Percentiles rank a stretch among this genome's conserved stretches.
phyloP scores from a whole-genome alignment of 805 yeast genomes.

The Candida berthetii region DNA sequence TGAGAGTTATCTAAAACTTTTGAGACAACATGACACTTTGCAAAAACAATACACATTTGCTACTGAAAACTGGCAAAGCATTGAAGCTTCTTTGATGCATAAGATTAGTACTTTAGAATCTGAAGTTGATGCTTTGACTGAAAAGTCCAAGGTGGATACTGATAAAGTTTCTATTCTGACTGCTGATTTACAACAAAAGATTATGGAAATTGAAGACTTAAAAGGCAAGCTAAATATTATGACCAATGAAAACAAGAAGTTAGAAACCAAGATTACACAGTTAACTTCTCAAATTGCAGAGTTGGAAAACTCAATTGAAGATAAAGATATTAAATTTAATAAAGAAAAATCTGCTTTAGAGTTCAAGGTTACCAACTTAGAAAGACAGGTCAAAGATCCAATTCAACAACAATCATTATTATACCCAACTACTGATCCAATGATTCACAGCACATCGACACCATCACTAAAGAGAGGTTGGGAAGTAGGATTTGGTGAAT shows the following conservation, averaged over 20 bases:
- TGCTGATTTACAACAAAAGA: constrained; percentile 29
- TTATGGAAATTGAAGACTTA: constrained; percentile 10
- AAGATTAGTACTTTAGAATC: constrained; percentile 38
- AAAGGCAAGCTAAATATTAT: constrained; percentile 22
- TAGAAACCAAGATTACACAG: constrained; percentile 13
- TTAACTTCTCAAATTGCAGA: constrained; percentile 19
- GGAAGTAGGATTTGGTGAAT: constrained; percentile 40
- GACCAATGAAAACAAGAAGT: constrained; percentile 20
- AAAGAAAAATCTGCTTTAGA: constrained; percentile 13
- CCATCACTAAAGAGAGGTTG: constrained; percentile 17
- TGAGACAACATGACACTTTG: constrained; percentile 45
- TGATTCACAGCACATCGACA: constrained; percentile 9
- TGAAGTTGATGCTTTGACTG: constrained; percentile 33
- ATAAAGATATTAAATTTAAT: constrained; percentile 7
- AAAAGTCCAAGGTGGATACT: constrained; percentile 17
- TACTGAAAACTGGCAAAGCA: constrained; percentile 75
- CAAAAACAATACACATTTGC: constrained; percentile 72
- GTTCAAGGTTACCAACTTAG: constrained; percentile 11
- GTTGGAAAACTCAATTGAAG: constrained; percentile 14
- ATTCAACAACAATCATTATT: constrained; percentile 10
- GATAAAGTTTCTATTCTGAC: constrained; percentile 14
- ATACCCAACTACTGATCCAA: background rate
- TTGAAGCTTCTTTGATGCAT: constrained; percentile 58
- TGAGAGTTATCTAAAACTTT: constrained; percentile 35
- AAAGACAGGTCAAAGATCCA: constrained; percentile 10